Evolutionary conservation across 768 basidiomycete species (phyloP).

Genomic region (Asterophora lycoperdoides): DNA sequence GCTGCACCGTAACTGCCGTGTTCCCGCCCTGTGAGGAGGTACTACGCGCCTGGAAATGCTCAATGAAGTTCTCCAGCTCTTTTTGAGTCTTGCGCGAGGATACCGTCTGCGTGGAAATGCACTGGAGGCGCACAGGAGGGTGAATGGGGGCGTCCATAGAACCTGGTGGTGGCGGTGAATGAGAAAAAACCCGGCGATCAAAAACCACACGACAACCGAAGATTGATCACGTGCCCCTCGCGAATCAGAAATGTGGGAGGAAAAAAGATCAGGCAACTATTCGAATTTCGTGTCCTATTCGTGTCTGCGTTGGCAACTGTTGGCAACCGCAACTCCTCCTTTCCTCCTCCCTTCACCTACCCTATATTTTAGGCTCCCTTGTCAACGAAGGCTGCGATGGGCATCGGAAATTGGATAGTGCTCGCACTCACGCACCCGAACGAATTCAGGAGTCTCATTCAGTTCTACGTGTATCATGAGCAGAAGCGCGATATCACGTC

Average conservation of each 20-base stretch:
- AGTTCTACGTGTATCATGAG: constrained; percentile 82
- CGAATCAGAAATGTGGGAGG: neutral
- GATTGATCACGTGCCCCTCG: constrained; percentile 2
- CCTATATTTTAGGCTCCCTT: neutral
- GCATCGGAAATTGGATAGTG: constrained; percentile 53
- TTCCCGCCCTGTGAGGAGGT: constrained; percentile 47
- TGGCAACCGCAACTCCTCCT: neutral
- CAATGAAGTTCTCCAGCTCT: constrained; percentile 41
- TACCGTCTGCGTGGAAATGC: constrained; percentile 31
- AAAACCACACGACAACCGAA: no score
- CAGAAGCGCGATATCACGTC: constrained; percentile 78
- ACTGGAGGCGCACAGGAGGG: constrained; percentile 44
- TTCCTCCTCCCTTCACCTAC: neutral
- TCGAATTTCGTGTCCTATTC: no score
- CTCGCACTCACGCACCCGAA: constrained; percentile 73
- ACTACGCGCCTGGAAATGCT: constrained; percentile 45
- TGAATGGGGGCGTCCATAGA: constrained; percentile 46
- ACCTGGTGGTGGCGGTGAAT: neutral
- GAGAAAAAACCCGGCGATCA: no score
- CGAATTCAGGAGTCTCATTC: constrained; percentile 80
- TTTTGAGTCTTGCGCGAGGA: constrained; percentile 38
- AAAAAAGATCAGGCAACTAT: constrained; percentile 13
- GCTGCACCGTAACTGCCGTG: constrained; percentile 53
- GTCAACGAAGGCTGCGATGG: constrained; percentile 35
- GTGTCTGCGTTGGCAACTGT: neutral